Conservation (phyloP, 129 eudicot genomes). For the Centrapalus pauciflorus region DNA sequence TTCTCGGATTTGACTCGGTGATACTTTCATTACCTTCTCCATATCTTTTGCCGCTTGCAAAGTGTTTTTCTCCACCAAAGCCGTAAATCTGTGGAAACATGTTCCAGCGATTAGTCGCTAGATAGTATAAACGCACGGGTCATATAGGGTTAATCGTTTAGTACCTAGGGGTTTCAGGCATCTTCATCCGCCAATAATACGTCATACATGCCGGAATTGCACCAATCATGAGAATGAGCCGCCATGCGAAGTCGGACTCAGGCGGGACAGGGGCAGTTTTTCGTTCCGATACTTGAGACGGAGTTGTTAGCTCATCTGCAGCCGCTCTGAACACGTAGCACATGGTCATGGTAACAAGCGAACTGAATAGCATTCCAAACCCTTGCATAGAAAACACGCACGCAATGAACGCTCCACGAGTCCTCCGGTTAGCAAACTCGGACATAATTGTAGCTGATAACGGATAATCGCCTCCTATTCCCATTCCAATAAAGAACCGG, state of each 20-base stretch:
- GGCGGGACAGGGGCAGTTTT: conserved; percentile 24
- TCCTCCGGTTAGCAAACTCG: conserved; percentile 47
- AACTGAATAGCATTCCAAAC: conserved; percentile 46
- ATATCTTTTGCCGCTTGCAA: conserved; percentile 52
- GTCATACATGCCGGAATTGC: conserved; percentile 57
- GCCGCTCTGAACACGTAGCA: conserved; percentile 30
- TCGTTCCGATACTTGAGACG: not conserved
- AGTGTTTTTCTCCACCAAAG: conserved; percentile 53
- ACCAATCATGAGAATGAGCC: conserved; percentile 54
- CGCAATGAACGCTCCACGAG: conserved; percentile 53
- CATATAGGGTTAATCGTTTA: not conserved
- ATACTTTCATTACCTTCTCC: conserved; percentile 43
- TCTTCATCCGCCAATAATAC: conserved; percentile 59
- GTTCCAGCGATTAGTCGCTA: not conserved
- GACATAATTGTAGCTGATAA: conserved; percentile 58
- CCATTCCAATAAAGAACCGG: conserved; percentile 41
- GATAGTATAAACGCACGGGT: too few relatives aligned
- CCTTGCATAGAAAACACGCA: conserved; percentile 68
- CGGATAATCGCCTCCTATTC: conserved; percentile 55
- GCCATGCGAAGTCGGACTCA: conserved; percentile 51
- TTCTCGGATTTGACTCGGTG: conserved; percentile 32
- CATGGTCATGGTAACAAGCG: conserved; percentile 39
- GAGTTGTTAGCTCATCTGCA: not conserved
- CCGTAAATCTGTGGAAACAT: conserved; percentile 39
- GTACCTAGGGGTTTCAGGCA: conserved; percentile 72